These are phyloP conservation scores for Exophiala xenobiotica DNA, from an alignment of 2,329 filamentous ascomycete genomes.

Conservation along the genomic window DNA sequence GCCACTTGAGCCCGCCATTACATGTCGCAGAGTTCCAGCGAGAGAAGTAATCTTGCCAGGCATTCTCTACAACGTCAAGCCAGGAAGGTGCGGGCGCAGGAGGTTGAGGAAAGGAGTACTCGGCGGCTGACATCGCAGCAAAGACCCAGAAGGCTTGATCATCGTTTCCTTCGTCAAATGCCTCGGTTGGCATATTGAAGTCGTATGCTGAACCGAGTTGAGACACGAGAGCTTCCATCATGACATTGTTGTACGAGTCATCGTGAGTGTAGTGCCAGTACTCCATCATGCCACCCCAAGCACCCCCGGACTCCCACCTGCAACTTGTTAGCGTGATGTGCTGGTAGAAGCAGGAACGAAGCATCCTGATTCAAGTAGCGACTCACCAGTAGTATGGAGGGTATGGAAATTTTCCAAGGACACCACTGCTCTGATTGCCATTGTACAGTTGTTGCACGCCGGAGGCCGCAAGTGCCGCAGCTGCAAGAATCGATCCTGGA, in stretches of 20 bases:
- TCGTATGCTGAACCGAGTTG: conserved; percentile 61
- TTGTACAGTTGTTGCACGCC: conserved; percentile 55
- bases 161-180: conserved; percentile 55
- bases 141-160: conserved; percentile 72
- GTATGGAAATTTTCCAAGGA: conserved; percentile 62
- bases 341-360: conserved; percentile 52
- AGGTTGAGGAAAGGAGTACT: conserved; percentile 62
- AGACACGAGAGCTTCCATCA: conserved; percentile 59
- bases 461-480: conserved; percentile 44
- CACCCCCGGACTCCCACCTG: conserved; percentile 65
- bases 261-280: conserved; percentile 69
- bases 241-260: conserved; percentile 57
- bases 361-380: too few relatives aligned
- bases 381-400: conserved; percentile 52
- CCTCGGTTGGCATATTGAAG: conserved; percentile 55
- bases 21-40: conserved; percentile 70
- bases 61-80: conserved; percentile 60
- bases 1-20: conserved; percentile 73
- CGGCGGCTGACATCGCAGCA: conserved; percentile 66
- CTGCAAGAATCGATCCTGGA: conserved; percentile 45
- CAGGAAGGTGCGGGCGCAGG: conserved; percentile 41
- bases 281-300: conserved; percentile 68
- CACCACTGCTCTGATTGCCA: conserved; percentile 52
- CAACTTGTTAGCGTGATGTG: conserved; percentile 68
- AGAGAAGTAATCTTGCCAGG: conserved; percentile 68